phyloP scores from a whole-genome alignment of 306 rosid species.

The Arachis stenosperma region DNA sequence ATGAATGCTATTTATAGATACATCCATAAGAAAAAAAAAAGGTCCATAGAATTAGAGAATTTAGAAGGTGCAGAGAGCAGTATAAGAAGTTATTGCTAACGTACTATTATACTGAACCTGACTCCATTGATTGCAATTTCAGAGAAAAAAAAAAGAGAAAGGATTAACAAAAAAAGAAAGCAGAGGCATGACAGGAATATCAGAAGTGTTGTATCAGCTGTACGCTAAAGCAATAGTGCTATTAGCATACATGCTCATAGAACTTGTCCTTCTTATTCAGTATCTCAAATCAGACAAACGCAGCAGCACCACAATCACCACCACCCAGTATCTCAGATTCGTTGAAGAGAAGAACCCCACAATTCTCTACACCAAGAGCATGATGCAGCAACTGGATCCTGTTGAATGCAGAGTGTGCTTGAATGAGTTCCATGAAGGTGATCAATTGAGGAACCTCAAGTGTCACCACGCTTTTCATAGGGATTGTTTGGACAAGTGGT shows the following conservation, averaged over 20 bases:
- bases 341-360: constrained; percentile 78
- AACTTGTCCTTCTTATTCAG: constrained; percentile 47
- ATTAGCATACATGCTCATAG: constrained; percentile 59
- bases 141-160: too few species aligned
- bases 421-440: constrained; percentile 77
- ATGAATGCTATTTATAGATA: too few species aligned
- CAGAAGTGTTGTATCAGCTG: constrained; percentile 63
- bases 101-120: neutral
- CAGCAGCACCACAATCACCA: constrained; percentile 45
- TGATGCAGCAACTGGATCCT: neutral
- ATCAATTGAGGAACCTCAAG: constrained; percentile 61
- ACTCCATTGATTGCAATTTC: neutral
- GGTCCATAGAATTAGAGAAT: neutral
- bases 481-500: constrained; percentile 87
- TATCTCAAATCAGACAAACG: constrained; percentile 48
- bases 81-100: neutral
- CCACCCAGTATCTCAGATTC: constrained; percentile 66
- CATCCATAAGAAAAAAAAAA: neutral
- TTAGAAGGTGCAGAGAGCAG: neutral
- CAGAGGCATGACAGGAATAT: constrained; percentile 54
- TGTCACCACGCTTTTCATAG: constrained; percentile 82
- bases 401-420: constrained; percentile 79
- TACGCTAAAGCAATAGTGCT: constrained; percentile 59
- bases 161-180: too few species aligned
- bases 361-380: constrained; percentile 36